Conservation (phyloP, 2,329 filamentous ascomycete genomes). For the Penicillium sp. region DNA sequence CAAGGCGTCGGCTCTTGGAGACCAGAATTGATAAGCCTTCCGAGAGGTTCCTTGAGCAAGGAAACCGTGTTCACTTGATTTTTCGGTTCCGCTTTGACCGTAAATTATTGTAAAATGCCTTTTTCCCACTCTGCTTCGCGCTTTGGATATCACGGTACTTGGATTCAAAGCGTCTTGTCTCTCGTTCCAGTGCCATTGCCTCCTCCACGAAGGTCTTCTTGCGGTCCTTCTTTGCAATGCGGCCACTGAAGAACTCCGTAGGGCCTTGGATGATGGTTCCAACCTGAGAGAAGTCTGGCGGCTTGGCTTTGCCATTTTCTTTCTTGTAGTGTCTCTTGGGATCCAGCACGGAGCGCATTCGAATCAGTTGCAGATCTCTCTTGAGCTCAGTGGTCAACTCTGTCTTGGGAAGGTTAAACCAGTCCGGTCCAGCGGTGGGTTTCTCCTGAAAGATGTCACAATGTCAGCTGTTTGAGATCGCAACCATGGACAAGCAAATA, state of each 20-base stretch:
- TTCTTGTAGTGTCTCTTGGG: slow-evolving; percentile 92
- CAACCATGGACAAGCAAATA: background rate
- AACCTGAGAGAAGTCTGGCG: slow-evolving; percentile 82
- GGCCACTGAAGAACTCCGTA: slow-evolving; percentile 78
- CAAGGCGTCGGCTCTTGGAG: background rate
- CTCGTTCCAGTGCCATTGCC: slow-evolving; percentile 66
- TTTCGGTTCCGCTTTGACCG: slow-evolving; percentile 54
- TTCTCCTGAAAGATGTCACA: slow-evolving; percentile 46
- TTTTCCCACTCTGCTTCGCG: slow-evolving; percentile 82
- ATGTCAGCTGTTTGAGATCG: slow-evolving; percentile 25
- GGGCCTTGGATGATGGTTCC: slow-evolving; percentile 86
- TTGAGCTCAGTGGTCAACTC: slow-evolving; percentile 80
- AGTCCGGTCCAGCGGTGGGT: slow-evolving; percentile 71
- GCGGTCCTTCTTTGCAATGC: slow-evolving; percentile 81
- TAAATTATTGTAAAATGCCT: slow-evolving; percentile 80
- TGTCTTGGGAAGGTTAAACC: slow-evolving; percentile 86
- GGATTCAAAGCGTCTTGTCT: slow-evolving; percentile 71
- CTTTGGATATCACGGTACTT: slow-evolving; percentile 86
- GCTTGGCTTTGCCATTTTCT: slow-evolving; percentile 64
- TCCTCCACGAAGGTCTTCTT: slow-evolving; percentile 86
- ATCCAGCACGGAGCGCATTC: slow-evolving; percentile 85
- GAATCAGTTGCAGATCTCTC: slow-evolving; percentile 82
- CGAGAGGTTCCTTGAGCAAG: background rate
- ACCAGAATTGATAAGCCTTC: background rate
- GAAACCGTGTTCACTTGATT: slow-evolving; percentile 20